These are phyloP conservation scores for Eimeria tenella DNA, from an alignment of 169 alveolate species.

Conservation along the genomic window DNA sequence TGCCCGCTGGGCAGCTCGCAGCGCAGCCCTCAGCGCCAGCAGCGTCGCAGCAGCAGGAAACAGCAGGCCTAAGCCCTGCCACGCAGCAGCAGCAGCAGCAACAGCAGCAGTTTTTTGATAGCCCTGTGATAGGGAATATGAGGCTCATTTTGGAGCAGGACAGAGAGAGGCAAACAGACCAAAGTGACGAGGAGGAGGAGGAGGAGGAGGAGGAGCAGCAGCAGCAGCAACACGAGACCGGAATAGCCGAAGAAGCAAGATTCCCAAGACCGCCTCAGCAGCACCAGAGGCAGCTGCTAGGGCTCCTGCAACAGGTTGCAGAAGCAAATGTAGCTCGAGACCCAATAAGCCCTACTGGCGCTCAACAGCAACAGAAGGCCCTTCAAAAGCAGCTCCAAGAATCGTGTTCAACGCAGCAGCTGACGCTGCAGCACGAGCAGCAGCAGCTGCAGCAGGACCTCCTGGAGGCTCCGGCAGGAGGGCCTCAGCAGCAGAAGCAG, in stretches of 20 bases:
- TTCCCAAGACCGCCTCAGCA: background rate
- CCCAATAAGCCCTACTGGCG: too few species aligned
- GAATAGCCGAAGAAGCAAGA: background rate
- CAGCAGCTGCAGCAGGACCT: background rate
- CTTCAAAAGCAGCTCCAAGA: background rate
- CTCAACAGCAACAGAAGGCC: background rate
- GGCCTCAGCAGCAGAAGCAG: background rate
- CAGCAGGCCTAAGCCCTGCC: background rate
- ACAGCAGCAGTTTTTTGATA: background rate
- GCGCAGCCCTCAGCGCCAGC: background rate
- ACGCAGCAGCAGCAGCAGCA: conserved; percentile 40
- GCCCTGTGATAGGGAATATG: background rate
- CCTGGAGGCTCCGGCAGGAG: background rate
- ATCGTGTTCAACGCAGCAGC: background rate
- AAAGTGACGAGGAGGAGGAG: background rate
- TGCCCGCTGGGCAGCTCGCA: too few species aligned
- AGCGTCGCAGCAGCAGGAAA: background rate
- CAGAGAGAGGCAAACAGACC: too few species aligned
- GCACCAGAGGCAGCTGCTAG: background rate
- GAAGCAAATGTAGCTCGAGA: background rate
- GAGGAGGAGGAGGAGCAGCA: conserved; percentile 5
- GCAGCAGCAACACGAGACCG: background rate
- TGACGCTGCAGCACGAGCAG: conserved; percentile 11
- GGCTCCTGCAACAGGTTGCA: background rate
- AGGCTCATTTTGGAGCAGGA: background rate